Evolutionary conservation across 768 basidiomycete species (phyloP).

Genomic region (Boletus sensibilis): DNA sequence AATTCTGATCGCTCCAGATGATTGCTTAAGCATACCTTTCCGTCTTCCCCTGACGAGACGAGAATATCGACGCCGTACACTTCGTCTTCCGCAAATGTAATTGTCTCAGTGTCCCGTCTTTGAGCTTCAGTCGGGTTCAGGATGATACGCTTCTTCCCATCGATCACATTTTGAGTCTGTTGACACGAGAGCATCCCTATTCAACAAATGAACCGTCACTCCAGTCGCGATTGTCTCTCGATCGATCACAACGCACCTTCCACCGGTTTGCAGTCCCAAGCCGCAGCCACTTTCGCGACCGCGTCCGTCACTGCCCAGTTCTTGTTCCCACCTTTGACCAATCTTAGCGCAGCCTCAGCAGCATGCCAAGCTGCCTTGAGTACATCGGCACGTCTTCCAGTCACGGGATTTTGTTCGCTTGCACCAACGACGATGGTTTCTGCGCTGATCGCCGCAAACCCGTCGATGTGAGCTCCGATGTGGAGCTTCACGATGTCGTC

Average conservation of each 20-base stretch:
- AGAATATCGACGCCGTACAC: conserved; percentile 95
- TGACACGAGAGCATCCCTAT: conserved; percentile 93
- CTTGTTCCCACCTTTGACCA: conserved; percentile 88
- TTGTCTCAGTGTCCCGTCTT: conserved; percentile 81
- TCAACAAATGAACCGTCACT: not conserved
- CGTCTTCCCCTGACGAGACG: conserved; percentile 83
- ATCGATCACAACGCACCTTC: conserved; percentile 62
- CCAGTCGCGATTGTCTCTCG: not conserved
- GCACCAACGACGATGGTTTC: conserved; percentile 93
- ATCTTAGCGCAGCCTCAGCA: conserved; percentile 88
- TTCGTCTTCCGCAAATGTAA: conserved; percentile 87
- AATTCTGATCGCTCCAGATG: not conserved
- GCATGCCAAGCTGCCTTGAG: conserved; percentile 93
- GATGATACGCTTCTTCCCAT: conserved; percentile 95
- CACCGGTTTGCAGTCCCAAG: conserved; percentile 87
- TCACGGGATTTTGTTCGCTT: conserved; percentile 67
- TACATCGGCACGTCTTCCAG: conserved; percentile 86
- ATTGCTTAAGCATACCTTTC: conserved; percentile 58
- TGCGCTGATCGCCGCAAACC: conserved; percentile 89
- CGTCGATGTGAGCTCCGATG: conserved; percentile 96
- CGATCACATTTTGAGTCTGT: conserved; percentile 90
- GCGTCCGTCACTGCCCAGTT: conserved; percentile 94
- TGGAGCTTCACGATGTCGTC: conserved; percentile 95
- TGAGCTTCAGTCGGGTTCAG: conserved; percentile 84
- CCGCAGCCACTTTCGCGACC: conserved; percentile 66